Conservation (phyloP, 179 eudicot species). For the Beta lomatogona region DNA sequence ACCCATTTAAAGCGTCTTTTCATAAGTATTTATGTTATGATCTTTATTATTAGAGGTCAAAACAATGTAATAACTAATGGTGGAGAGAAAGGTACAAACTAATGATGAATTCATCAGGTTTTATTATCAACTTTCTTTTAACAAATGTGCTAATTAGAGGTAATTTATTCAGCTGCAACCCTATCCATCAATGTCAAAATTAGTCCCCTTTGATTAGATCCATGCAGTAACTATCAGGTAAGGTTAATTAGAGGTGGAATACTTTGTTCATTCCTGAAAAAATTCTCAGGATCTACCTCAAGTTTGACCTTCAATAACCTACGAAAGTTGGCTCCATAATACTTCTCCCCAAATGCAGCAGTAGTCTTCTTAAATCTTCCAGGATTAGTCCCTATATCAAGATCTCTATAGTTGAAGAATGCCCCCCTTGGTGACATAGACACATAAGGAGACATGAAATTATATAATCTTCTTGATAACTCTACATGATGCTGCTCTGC, state of each 20-base stretch:
- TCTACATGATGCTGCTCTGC: conserved; percentile 20
- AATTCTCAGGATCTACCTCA: conserved; percentile 8
- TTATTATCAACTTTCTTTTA: no score
- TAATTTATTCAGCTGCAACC: no score
- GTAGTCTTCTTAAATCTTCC: neutral
- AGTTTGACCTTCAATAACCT: conserved; percentile 21
- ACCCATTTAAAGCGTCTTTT: no score
- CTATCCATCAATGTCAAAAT: no score
- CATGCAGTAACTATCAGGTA: neutral
- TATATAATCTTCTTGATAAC: conserved; percentile 15
- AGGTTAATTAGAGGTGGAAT: conserved; percentile 17
- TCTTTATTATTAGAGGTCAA: no score
- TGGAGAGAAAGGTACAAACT: no score
- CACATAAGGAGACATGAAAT: conserved; percentile 27
- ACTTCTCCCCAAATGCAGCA: neutral
- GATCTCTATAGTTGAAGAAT: conserved; percentile 27
- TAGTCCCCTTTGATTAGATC: neutral
- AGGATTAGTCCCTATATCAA: conserved; percentile 16
- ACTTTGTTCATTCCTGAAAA: conserved; percentile 26
- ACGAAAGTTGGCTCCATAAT: conserved; percentile 20
- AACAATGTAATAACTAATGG: no score
- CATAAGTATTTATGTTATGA: no score
- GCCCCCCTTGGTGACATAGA: conserved; percentile 19
- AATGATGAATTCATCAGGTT: no score
- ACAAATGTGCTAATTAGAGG: no score